Base-by-base conservation (phyloP, 441 rosid genomes). In the Breynia disticha region DNA sequence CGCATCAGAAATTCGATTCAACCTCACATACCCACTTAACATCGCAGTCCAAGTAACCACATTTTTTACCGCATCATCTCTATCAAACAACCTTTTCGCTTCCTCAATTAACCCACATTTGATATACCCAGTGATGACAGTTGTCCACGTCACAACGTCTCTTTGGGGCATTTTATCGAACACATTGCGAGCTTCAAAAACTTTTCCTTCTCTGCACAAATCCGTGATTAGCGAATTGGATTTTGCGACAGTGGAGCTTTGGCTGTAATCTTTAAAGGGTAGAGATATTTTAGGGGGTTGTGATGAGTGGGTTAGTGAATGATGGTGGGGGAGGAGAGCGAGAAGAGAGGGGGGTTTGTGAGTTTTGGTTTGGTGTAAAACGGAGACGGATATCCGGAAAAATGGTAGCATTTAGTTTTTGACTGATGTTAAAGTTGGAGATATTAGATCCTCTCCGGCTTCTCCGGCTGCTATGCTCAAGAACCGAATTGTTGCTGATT, bases 31-130 rank as follows among this genome's bases (percentile, higher is more conserved):
- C n/a, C 79, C 83, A 56, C 72, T 22, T 20, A 79, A 67, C 83
- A 79, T 66, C 20, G 85, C 83, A 0, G 83, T 82, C 88, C 85
- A 79, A 38, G 81, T 79, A 39, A 79, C 79, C 9, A 82, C 83
- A 62, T 82, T 75, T 63, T 67, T 82, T 67, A 17, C 51, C 0
- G 77, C 68, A 61, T 77, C 44, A 15, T 15, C 44, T 6, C 44
- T 41, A 41, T 41, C 44, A 41, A 41, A 41, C 44, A 41, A 41
- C 44, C 44, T 41, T 9, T 15, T 41, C 78, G 85, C 85, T 74
- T 79, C 78, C 13, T 54, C 71, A 62, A 77, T 66, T 45, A 66
- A 57, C 32, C 81, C 73, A 45, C 57, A 52, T 69, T 66, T 75
- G 43, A 75, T 71, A 52, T 77, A 70, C 56, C 78, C 83, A 44